Conservation (phyloP, 2,329 filamentous ascomycete species). For the Sclerotinia trifoliorum region DNA sequence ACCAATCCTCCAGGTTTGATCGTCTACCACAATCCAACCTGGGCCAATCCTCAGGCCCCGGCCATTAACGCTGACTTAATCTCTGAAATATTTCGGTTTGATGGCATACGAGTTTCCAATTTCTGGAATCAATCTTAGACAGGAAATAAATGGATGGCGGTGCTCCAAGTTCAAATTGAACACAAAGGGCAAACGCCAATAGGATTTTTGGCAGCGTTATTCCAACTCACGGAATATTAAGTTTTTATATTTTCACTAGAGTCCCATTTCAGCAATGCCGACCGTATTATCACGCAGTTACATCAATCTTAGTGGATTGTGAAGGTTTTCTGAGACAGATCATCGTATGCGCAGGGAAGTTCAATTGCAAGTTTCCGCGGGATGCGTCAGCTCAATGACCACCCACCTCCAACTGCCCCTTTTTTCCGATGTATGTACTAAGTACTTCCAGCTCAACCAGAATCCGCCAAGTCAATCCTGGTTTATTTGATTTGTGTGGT, state of each 20-base stretch:
- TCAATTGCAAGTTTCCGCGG: background rate
- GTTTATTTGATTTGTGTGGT: background rate
- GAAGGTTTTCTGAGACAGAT: background rate
- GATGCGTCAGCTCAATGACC: slow-evolving; percentile 6
- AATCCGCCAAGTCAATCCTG: background rate
- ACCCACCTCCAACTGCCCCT: background rate
- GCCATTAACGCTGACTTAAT: background rate
- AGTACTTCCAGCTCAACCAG: background rate
- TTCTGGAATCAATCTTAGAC: background rate
- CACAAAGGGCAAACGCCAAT: background rate
- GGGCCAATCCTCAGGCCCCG: background rate
- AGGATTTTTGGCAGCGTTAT: background rate
- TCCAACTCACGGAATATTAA: background rate
- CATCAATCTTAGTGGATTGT: slow-evolving; percentile 7
- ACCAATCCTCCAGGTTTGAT: background rate
- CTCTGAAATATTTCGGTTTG: background rate
- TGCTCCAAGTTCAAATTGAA: background rate
- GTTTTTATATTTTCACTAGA: background rate
- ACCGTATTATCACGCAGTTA: background rate
- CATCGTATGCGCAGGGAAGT: slow-evolving; percentile 4
- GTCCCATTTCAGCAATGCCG: background rate
- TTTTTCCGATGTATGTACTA: background rate
- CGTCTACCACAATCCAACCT: background rate
- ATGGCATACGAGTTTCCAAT: background rate
- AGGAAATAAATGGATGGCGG: background rate